Conservation (phyloP, 169 alveolate species). For the Eimeria necatrix region DNA sequence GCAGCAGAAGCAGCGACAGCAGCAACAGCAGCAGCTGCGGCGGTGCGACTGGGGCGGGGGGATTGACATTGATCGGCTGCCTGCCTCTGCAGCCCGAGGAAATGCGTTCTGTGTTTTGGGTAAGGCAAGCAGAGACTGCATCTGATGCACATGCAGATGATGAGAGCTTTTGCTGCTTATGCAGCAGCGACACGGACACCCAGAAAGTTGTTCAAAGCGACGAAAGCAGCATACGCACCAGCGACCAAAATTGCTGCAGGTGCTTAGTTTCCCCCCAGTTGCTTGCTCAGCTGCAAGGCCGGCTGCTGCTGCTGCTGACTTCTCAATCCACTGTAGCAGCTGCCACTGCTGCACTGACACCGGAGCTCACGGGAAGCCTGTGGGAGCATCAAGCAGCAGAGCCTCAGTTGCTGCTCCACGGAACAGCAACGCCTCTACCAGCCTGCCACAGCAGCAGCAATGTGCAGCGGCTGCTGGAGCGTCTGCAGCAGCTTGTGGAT, state of each 20-base stretch:
- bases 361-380: slow-evolving; percentile 22
- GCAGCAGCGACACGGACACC: not conserved
- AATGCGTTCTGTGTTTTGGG: slow-evolving; percentile 61
- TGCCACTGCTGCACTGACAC: slow-evolving; percentile 73
- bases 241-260: slow-evolving; percentile 25
- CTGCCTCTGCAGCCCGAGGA: slow-evolving; percentile 79
- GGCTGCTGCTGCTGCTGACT: slow-evolving; percentile 76
- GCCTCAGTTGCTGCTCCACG: slow-evolving; percentile 70
- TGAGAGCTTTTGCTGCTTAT: slow-evolving; percentile 27
- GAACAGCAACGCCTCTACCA: not conserved
- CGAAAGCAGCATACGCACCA: slow-evolving; percentile 16
- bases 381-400: slow-evolving; percentile 23
- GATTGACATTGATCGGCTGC: slow-evolving; percentile 50
- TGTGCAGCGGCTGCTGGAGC: slow-evolving; percentile 64
- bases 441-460: slow-evolving; percentile 36
- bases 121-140: slow-evolving; percentile 42
- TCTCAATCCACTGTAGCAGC: slow-evolving; percentile 73
- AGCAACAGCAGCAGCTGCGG: slow-evolving; percentile 62
- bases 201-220: not conserved
- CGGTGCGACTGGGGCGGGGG: slow-evolving; percentile 12
- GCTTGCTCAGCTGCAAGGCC: slow-evolving; percentile 60
- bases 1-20: slow-evolving; percentile 8
- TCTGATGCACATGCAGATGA: slow-evolving; percentile 44
- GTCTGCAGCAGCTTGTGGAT: slow-evolving; percentile 51
- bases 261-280: slow-evolving; percentile 56